These are phyloP conservation scores for Stagonosporopsis tanaceti DNA, from an alignment of 2,329 filamentous ascomycete genomes.

Conservation along the genomic window DNA sequence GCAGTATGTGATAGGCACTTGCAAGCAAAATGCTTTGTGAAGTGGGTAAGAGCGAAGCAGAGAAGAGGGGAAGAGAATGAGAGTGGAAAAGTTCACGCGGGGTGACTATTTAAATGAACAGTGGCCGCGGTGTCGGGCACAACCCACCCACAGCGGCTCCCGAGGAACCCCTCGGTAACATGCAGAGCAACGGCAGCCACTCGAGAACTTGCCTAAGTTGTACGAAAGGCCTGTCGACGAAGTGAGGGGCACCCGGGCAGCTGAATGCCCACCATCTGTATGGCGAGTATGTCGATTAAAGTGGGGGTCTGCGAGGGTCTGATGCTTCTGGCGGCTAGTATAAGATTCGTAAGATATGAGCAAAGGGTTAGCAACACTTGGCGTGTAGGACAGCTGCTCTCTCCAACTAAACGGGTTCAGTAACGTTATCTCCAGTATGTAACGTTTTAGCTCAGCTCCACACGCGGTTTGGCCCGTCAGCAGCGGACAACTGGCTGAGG, in stretches of 20 bases:
- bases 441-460: conserved; percentile 21
- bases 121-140: conserved; percentile 14
- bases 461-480: conserved; percentile 12
- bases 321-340: conserved; percentile 36
- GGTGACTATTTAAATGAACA: conserved; percentile 20
- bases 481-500: conserved; percentile 8
- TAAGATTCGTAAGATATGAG: conserved; percentile 26
- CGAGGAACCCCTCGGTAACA: conserved; percentile 9
- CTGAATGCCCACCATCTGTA: conserved; percentile 12
- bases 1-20: conserved; percentile 4
- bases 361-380: conserved; percentile 33
- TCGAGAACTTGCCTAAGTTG: conserved; percentile 14
- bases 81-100: conserved; percentile 10
- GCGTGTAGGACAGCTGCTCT: conserved; percentile 28
- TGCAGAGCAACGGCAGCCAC: conserved; percentile 12
- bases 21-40: not conserved
- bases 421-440: conserved; percentile 17
- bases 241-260: conserved; percentile 13
- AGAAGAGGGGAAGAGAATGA: conserved; percentile 4
- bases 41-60: not conserved
- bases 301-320: conserved; percentile 32
- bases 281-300: conserved; percentile 33
- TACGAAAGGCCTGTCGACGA: conserved; percentile 13
- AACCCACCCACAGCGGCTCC: conserved; percentile 4
- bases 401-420: conserved; percentile 24